Base-by-base conservation (phyloP, 1,284 basidiomycete genomes). In the Cystobasidium slooffiae region DNA sequence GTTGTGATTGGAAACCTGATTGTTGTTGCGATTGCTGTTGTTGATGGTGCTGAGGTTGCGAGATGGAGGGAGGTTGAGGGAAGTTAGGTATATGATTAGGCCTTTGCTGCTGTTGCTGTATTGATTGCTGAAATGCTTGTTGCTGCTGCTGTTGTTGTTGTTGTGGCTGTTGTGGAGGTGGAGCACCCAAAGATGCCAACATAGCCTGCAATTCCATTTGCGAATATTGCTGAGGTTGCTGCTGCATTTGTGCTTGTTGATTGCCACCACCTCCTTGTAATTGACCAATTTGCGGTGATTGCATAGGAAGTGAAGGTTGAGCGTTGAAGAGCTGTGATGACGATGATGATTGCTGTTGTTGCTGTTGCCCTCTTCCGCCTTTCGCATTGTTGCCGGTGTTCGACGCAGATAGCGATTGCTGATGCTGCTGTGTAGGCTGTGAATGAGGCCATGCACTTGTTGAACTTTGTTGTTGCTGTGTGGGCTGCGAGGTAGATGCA, bases 201-300 rank as follows among this genome's bases (percentile, higher is more conserved):
- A 73, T 73, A 44, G 70, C 70, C 46, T 73, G 70, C 16, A 73
- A 55, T 44, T 73, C 70, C 5, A 63, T 63, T 31, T 73, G 70
- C 47, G 69, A 65, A 20, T 73, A 56, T 56, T 73, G 70, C 70
- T 55, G 62, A 24, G 51, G 49, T 43, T 65, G 63, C 16, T 65
- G 49, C 24, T 58, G 53, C 53, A 10, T 10, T 47, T 51, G 64
- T 0, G 9, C 14, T 63, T 63, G 61, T 31, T 31, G 31, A 5
- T 31, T 31, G 31, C 31, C 31, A 31, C 31, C 31, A 31, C 31
- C 31, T 31, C 31, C 31, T 31, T 31, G 31, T 67, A 52, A 47
- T 39, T 67, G 65, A 20, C 24, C 18, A 6, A 70, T 31, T 20
- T 59, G 68, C n/a, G 47, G 46, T 20, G 58, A 43, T 49, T 43